Evolutionary conservation across 805 yeast species (phyloP).

Genomic region (Isabelozyma pseudorhagii): DNA sequence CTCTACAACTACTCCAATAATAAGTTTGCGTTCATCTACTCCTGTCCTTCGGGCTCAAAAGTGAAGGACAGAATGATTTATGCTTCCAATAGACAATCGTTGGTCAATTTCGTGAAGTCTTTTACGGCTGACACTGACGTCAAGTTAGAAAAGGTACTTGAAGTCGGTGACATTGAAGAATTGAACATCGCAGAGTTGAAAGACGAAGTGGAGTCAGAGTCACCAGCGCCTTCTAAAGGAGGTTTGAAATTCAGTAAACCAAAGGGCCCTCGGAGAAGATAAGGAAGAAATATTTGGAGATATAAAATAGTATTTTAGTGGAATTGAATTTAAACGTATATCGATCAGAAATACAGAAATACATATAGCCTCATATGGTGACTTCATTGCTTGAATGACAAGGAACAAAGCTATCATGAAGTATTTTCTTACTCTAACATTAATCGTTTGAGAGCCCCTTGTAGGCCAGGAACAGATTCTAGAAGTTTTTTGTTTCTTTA

Average conservation of each 20-base stretch:
- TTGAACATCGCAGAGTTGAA: conserved; percentile 53
- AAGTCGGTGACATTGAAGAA: conserved; percentile 73
- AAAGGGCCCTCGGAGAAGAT: conserved; percentile 61
- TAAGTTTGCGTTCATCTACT: conserved; percentile 61
- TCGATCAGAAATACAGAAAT: neutral
- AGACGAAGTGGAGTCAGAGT: conserved; percentile 11
- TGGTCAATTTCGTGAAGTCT: conserved; percentile 48
- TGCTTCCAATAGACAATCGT: conserved; percentile 73
- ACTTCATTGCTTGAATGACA: too few species aligned
- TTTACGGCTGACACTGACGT: conserved; percentile 23
- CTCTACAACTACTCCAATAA: conserved; percentile 42
- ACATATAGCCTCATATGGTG: neutral
- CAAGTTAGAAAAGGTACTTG: conserved; percentile 47
- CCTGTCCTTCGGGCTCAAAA: conserved; percentile 88
- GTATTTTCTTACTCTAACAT: too few species aligned
- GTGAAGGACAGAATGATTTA: conserved; percentile 91
- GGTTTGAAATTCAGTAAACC: conserved; percentile 53
- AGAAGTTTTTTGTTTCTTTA: too few species aligned
- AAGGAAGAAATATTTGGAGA: neutral
- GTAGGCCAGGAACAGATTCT: too few species aligned
- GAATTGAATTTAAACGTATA: too few species aligned
- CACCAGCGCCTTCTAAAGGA: conserved; percentile 3
- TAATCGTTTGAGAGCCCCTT: too few species aligned
- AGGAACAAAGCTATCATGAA: too few species aligned
- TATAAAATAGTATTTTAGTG: too few species aligned